These are phyloP conservation scores for Cymbidium sinense DNA, from an alignment of 106 monocot species.

Conservation along the genomic window DNA sequence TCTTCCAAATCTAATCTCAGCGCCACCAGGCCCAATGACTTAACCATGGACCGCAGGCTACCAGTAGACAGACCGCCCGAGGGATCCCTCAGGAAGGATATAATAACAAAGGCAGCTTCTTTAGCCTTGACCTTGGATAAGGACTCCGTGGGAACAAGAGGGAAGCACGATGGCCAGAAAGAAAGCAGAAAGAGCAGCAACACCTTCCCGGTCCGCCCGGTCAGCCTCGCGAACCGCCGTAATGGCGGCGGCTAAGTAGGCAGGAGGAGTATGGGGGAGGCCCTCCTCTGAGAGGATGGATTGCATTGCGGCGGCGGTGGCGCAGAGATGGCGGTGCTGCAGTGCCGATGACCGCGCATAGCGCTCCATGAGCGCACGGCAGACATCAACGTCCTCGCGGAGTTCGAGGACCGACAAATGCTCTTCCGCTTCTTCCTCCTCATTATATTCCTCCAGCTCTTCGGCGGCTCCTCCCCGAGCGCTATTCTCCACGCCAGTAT, in stretches of 20 bases:
- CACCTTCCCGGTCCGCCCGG: constrained; percentile 16
- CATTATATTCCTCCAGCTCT: not conserved
- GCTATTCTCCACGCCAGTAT: not conserved
- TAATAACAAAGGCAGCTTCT: constrained; percentile 38
- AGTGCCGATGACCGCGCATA: constrained; percentile 66
- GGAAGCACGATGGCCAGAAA: constrained; percentile 54
- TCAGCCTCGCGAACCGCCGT: constrained; percentile 30
- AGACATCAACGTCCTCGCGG: constrained; percentile 38
- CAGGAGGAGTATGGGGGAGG: constrained; percentile 60
- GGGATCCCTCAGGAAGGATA: constrained; percentile 4
- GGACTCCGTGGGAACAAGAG: constrained; percentile 16
- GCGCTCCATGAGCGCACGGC: constrained; percentile 57
- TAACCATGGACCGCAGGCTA: constrained; percentile 63
- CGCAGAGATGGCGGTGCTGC: constrained; percentile 94
- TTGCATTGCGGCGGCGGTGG: constrained; percentile 77
- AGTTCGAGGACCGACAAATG: not conserved
- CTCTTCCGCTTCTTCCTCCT: constrained; percentile 11
- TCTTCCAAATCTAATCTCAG: constrained; percentile 60
- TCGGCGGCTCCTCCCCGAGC: not conserved
- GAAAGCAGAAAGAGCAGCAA: constrained; percentile 38
- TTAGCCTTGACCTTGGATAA: constrained; percentile 34
- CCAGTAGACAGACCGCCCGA: constrained; percentile 21
- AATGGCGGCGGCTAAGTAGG: constrained; percentile 76
- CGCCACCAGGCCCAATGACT: constrained; percentile 49
- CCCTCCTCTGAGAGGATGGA: constrained; percentile 70